Base-by-base conservation (phyloP, 2,329 filamentous ascomycete genomes). In the Hypoxylon sp. region DNA sequence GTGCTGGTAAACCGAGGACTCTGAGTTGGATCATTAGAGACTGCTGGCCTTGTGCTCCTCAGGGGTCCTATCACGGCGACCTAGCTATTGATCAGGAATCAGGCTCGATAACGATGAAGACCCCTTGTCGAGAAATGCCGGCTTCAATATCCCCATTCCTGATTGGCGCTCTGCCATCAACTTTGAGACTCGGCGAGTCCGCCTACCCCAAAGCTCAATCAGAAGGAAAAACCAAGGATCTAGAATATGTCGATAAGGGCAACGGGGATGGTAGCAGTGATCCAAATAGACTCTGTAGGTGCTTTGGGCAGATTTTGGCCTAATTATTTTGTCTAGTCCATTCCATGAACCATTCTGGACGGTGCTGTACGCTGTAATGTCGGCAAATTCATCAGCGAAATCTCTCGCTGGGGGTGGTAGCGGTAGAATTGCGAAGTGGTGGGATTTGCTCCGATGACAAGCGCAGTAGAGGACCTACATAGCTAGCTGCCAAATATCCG, bases 31-130 rank as follows among this genome's bases (percentile, higher is more conserved):
- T 38, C 36, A 26, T 42, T 53, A 36, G 50, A 53, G 33, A 53
- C n/a, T 38, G 50, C n/a, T 38, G 50, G 36, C 26, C 22, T 24
- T 46, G 18, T 46, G 30, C 16, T 36, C 20, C 20, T 26, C n/a
- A 16, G 32, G 12, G 14, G 20, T 36, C 28, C 28, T 46, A 55
- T 24, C n/a, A n/a, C n/a, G n/a, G n/a, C n/a, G n/a, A n/a, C 28
- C 52, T 22, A 32, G 40, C 18, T 55, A 46, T 22, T 28, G 52
- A 45, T 55, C 28, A 46, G 20, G 52, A 40, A 28, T 54, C 24
- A 11, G 38, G 32, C 33, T 45, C 14, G 22, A 55, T 45, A 26
- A 36, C 22, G 45, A 33, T 12, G 28, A 46, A 6, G 42, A 36
- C 28, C 20, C 42, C 22, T 30, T 32, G 14, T 24, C 11, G n/a